Percentiles rank a stretch among this genome's conserved stretches.
phyloP scores from a whole-genome alignment of 371 early-diverging fungal species.

The Mucor racemosus region DNA sequence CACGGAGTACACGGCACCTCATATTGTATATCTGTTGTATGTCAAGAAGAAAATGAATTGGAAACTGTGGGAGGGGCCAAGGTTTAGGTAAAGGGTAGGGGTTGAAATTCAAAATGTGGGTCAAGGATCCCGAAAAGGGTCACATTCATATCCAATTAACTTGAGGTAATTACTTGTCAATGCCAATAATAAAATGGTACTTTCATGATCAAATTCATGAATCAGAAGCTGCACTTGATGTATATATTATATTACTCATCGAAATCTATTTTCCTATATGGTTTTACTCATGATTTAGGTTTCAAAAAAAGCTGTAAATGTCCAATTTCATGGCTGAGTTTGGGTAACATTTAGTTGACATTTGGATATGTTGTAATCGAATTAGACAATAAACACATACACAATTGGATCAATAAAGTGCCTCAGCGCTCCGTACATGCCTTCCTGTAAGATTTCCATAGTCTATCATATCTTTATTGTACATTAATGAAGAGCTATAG shows the following conservation, averaged over 20 bases:
- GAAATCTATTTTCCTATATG: neutral
- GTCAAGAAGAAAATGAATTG: neutral
- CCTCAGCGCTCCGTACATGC: no score
- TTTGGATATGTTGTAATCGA: neutral
- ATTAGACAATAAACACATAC: neutral
- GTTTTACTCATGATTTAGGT: neutral
- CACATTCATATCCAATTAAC: neutral
- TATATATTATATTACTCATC: neutral
- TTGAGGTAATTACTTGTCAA: no score
- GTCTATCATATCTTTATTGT: neutral
- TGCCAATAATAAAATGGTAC: no score
- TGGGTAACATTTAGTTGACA: neutral
- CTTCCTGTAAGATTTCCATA: neutral
- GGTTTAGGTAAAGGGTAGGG: neutral
- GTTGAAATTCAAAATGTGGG: constrained; percentile 2
- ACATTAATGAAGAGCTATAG: neutral
- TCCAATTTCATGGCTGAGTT: neutral
- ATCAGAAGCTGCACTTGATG: neutral
- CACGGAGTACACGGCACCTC: constrained; percentile 72
- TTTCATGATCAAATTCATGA: neutral
- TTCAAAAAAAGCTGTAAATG: neutral
- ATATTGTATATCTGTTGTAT: constrained; percentile 19
- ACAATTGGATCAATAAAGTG: no score
- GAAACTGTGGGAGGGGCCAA: neutral
- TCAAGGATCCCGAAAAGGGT: neutral